Evolutionary conservation across 2,329 filamentous ascomycete genomes (phyloP).

Genomic region (Anisogramma anomala): DNA sequence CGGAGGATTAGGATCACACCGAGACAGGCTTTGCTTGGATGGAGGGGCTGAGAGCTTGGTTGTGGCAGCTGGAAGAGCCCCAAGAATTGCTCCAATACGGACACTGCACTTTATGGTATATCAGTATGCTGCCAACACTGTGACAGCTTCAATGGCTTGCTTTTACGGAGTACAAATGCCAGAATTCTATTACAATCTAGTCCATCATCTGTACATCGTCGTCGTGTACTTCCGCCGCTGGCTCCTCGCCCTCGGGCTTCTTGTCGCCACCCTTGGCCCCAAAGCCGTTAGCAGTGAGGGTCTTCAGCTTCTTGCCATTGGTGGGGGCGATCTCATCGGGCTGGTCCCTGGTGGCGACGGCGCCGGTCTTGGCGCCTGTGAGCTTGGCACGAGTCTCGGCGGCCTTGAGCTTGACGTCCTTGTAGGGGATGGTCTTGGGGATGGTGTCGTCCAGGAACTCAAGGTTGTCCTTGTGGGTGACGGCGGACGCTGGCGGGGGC

Average conservation of each 20-base stretch:
- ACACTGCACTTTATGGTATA: no score
- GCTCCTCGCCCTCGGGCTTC: constrained; percentile 28
- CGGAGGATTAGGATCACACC: constrained; percentile 53
- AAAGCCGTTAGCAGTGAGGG: constrained; percentile 16
- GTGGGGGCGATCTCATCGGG: constrained; percentile 15
- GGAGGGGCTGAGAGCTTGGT: neutral
- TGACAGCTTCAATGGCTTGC: no score
- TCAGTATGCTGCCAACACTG: no score
- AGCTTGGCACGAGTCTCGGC: constrained; percentile 37
- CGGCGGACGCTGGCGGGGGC: constrained; percentile 58
- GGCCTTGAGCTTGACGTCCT: constrained; percentile 59
- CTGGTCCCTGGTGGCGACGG: constrained; percentile 16
- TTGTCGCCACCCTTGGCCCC: constrained; percentile 21
- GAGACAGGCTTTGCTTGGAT: neutral
- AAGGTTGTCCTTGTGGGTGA: constrained; percentile 81
- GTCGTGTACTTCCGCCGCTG: constrained; percentile 24
- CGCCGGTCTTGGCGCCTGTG: constrained; percentile 30
- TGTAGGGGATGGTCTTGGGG: constrained; percentile 73
- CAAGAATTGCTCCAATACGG: neutral
- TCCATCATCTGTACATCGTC: constrained; percentile 50
- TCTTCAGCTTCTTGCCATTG: constrained; percentile 29
- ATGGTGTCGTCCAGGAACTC: constrained; percentile 90
- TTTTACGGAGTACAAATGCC: no score
- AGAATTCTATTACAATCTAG: neutral
- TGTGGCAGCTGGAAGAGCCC: neutral